These are phyloP conservation scores for Albifimbria verrucaria DNA, from an alignment of 2,329 filamentous ascomycete species.

Conservation along the genomic window DNA sequence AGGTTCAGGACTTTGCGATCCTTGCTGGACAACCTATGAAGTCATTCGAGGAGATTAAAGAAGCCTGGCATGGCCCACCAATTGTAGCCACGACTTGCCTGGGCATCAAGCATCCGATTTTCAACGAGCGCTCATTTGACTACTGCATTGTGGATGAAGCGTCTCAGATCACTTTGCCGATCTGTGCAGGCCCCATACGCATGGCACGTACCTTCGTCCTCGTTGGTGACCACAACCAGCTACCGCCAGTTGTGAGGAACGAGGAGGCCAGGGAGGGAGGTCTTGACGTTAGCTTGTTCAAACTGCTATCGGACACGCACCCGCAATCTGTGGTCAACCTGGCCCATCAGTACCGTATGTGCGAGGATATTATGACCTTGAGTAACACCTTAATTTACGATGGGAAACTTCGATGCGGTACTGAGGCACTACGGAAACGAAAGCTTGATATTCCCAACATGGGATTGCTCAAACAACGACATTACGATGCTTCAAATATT, in stretches of 20 bases:
- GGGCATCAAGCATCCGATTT: slow-evolving; percentile 84
- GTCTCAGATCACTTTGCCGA: slow-evolving; percentile 93
- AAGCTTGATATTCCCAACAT: slow-evolving; percentile 68
- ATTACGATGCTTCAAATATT: slow-evolving; percentile 51
- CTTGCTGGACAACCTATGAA: slow-evolving; percentile 71
- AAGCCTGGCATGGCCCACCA: slow-evolving; percentile 78
- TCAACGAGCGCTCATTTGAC: slow-evolving; percentile 86
- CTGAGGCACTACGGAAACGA: slow-evolving; percentile 65
- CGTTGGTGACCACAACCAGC: slow-evolving; percentile 93
- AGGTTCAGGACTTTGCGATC: slow-evolving; percentile 81
- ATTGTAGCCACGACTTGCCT: slow-evolving; percentile 95
- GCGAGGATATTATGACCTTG: slow-evolving; percentile 90
- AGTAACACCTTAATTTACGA: slow-evolving; percentile 92
- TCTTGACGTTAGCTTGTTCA: slow-evolving; percentile 90
- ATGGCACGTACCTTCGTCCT: slow-evolving; percentile 92
- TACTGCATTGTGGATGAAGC: slow-evolving; percentile 99
- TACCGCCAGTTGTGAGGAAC: slow-evolving; percentile 91
- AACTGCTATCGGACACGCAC: slow-evolving; percentile 84
- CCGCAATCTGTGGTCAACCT: slow-evolving; percentile 85
- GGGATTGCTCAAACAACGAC: slow-evolving; percentile 54
- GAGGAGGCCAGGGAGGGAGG: slow-evolving; percentile 82
- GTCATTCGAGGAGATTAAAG: slow-evolving; percentile 78
- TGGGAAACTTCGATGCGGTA: slow-evolving; percentile 88
- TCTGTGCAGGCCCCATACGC: slow-evolving; percentile 89
- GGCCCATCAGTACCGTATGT: slow-evolving; percentile 98